These are phyloP conservation scores for Rosa persica DNA, from an alignment of 306 rosid genomes.

Conservation along the genomic window DNA sequence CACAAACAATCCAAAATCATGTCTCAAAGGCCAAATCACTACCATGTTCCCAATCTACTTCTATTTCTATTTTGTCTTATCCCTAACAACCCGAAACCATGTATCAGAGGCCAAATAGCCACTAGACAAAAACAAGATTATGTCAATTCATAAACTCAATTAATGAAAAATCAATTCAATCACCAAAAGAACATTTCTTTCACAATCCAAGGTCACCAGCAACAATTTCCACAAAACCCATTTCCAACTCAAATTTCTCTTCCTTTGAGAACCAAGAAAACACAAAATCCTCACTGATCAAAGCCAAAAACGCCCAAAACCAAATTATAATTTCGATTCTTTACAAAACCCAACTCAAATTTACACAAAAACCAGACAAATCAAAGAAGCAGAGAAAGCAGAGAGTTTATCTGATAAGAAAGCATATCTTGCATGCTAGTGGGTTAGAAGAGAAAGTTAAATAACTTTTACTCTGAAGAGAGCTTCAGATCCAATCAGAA, in stretches of 20 bases:
- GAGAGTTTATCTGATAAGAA: slow-evolving; percentile 43
- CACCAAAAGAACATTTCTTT: no score
- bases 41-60: no score
- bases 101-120: no score
- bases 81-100: no score
- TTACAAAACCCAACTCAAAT: not conserved
- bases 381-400: slow-evolving; percentile 18
- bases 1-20: no score
- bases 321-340: slow-evolving; percentile 29
- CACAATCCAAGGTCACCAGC: slow-evolving; percentile 2
- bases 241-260: not conserved
- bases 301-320: slow-evolving; percentile 15
- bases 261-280: slow-evolving; percentile 30
- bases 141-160: not conserved
- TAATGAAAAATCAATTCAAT: not conserved
- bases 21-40: no score
- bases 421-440: slow-evolving; percentile 46
- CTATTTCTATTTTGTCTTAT: no score
- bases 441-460: slow-evolving; percentile 47
- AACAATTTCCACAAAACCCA: not conserved
- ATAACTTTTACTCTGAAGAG: not conserved
- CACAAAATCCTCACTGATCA: slow-evolving; percentile 12
- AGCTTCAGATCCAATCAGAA: slow-evolving; percentile 78
- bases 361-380: not conserved
- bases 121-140: no score